Base-by-base conservation (phyloP, 192 early-diverging fungal genomes). In the Backusella luteola region DNA sequence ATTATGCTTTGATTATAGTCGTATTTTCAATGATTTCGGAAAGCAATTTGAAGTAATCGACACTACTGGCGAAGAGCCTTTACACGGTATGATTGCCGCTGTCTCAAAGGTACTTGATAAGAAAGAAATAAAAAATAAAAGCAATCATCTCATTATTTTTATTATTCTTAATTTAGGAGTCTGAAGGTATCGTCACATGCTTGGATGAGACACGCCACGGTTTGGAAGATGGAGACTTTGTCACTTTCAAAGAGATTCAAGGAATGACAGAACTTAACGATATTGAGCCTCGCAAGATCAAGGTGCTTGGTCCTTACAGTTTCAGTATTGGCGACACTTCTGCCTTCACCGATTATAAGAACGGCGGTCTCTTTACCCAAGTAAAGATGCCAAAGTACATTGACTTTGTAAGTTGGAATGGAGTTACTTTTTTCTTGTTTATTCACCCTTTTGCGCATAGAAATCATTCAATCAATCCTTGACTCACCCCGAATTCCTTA, bases 141-240 rank as follows among this genome's bases (percentile, higher is more conserved):
- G 34, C 2, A 19, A 32, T 9, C 19, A 9, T 46, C 56, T 41
- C 32, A 39, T 69, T 39, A 12, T 36, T 36, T 19, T 38, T 39
- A 34, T 0, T 34, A 34, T 59, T 12, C 15, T 38, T 21, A 5
- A 36, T 8, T 41, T 46, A 84, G 79, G 89, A 94, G 23, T 80
- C 80, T 8, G 93, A 98, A 66, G 95, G 94, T 68, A 87, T 96
- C 69, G 96, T 99, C 29, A 96, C 96, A 15, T 97, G 95, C 80
- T 85, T 98, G 73, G 98, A 98, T 79, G 98, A 99, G 78, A 91
- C 94, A 21, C 92, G 98, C 35, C 98, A 99, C 78, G 97, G 97
- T 23, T 84, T 99, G n/a, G 96, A 97, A 81, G 97, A 98, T 83
- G 98, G 98, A 7, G 96, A 98, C 79, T 90, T 87, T 81, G 97